Evolutionary conservation across 2,329 filamentous ascomycete genomes (phyloP).

Genomic region (Stagonosporopsis vannaccii): DNA sequence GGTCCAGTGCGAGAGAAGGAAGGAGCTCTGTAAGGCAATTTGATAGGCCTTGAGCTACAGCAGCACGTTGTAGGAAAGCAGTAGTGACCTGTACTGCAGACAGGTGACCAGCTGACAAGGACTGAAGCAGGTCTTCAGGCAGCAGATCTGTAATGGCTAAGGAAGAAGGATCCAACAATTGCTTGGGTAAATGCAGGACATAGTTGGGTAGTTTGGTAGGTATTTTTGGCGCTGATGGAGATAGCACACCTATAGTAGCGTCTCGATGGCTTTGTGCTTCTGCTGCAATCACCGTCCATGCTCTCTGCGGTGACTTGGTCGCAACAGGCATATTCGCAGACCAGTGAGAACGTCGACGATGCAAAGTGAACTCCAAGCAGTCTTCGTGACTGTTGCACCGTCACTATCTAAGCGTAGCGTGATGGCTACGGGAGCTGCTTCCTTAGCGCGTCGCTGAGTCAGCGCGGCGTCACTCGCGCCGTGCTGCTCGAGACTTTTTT

Average conservation of each 20-base stretch:
- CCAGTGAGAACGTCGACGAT: not conserved
- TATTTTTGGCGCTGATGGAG: conserved; percentile 26
- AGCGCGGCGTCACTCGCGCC: conserved; percentile 5
- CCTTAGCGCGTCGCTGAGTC: conserved; percentile 3
- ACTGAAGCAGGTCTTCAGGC: conserved; percentile 28
- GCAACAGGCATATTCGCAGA: not conserved
- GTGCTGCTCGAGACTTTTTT: conserved; percentile 14
- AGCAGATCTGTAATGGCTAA: conserved; percentile 30
- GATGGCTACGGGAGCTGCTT: not conserved
- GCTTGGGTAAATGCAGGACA: conserved; percentile 25
- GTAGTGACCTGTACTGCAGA: conserved; percentile 35
- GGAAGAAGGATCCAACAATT: conserved; percentile 21
- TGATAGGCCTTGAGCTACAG: conserved; percentile 35
- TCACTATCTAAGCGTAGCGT: not conserved
- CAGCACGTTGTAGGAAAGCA: conserved; percentile 37
- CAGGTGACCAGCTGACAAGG: conserved; percentile 28
- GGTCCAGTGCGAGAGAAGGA: conserved; percentile 45
- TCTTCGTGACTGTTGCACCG: not conserved
- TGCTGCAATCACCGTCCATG: conserved; percentile 37
- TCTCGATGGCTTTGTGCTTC: conserved; percentile 40
- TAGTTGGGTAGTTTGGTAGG: conserved; percentile 31
- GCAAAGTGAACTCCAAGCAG: not conserved
- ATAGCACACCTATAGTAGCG: conserved; percentile 29
- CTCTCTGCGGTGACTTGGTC: conserved; percentile 7
- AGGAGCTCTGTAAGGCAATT: conserved; percentile 38